A percentile compares a stretch with the other conserved stretches of the same genome.
Evolutionary conservation across 1,139 yeast genomes (phyloP).

Genomic region (Diutina ranongensis): DNA sequence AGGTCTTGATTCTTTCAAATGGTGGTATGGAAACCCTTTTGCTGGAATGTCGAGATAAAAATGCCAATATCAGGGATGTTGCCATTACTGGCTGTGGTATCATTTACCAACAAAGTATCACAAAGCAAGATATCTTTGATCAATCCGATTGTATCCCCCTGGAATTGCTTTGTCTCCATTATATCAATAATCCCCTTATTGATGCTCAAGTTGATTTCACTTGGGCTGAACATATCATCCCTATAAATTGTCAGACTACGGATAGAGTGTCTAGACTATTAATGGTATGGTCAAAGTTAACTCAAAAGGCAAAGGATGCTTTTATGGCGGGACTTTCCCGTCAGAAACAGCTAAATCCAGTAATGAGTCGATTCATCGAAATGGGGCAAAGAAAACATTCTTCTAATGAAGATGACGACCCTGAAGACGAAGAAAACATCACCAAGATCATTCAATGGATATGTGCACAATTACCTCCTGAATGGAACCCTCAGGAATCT

Average conservation of each 20-base stretch:
- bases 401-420: background rate
- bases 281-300: background rate
- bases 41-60: slow-evolving; percentile 62
- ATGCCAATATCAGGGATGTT: slow-evolving; percentile 49
- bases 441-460: background rate
- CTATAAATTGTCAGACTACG: slow-evolving; percentile 34
- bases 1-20: background rate
- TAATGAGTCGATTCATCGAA: background rate
- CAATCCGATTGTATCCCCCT: slow-evolving; percentile 41
- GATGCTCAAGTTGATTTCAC: slow-evolving; percentile 57
- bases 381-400: background rate
- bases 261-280: slow-evolving; percentile 41
- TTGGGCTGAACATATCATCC: slow-evolving; percentile 50
- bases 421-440: background rate
- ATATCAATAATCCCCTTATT: slow-evolving; percentile 62
- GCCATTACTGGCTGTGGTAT: slow-evolving; percentile 47
- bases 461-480: background rate
- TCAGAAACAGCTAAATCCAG: background rate
- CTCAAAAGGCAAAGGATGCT: background rate
- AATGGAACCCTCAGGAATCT: background rate
- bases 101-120: slow-evolving; percentile 26
- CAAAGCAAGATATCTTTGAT: background rate
- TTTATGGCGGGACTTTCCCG: background rate
- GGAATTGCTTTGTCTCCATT: slow-evolving; percentile 52
- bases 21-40: slow-evolving; percentile 26